phyloP scores from a whole-genome alignment of 257 asterid species.

The Forsythia viridissima region DNA sequence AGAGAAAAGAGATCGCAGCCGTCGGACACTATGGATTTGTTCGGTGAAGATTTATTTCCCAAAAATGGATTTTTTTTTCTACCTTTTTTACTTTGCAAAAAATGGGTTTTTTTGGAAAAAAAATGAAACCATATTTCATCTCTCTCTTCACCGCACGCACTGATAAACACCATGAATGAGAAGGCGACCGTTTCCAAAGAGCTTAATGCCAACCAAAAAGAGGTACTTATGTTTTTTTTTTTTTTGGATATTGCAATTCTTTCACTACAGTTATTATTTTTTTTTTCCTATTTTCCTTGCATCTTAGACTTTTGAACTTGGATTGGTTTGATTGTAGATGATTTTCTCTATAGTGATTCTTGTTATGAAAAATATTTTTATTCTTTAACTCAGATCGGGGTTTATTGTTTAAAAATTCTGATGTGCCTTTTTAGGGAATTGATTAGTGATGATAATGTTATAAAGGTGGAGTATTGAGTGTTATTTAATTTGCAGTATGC shows the following conservation, averaged over 20 bases:
- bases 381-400: neutral
- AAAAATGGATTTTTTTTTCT: too few species aligned
- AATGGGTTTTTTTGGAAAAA: too few species aligned
- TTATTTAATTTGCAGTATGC: neutral
- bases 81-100: too few species aligned
- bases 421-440: neutral
- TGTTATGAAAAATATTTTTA: neutral
- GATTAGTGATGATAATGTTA: constrained; percentile 2
- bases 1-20: constrained; percentile 31
- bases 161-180: constrained; percentile 69
- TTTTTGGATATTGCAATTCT: constrained; percentile 7
- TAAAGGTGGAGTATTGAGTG: neutral
- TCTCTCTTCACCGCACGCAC: constrained; percentile 25
- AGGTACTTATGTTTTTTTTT: constrained; percentile 49
- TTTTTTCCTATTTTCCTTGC: constrained; percentile 6
- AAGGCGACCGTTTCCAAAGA: constrained; percentile 95
- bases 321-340: neutral
- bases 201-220: constrained; percentile 90
- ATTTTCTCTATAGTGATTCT: constrained; percentile 11
- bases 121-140: constrained; percentile 2
- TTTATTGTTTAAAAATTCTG: neutral
- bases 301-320: constrained; percentile 7
- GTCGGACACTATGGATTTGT: too few species aligned
- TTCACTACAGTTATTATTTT: neutral
- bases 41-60: too few species aligned